Evolutionary conservation across 352 stramenopile genomes (phyloP).

Genomic region (Phytophthora litchii): DNA sequence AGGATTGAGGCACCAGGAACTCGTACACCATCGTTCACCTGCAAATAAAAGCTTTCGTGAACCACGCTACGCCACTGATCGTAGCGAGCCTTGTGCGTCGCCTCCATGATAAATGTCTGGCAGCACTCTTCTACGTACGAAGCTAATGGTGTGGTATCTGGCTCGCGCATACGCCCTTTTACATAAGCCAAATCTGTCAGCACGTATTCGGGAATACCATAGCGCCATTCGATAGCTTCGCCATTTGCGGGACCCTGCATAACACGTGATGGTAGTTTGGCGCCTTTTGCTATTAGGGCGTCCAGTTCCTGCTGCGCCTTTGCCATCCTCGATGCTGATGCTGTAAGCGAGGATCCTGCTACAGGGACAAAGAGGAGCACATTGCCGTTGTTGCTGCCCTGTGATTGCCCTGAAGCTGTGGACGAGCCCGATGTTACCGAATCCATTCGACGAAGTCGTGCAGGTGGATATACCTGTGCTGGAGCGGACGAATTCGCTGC

Average conservation of each 20-base stretch:
- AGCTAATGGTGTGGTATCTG: conserved; percentile 62
- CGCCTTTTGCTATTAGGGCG: conserved; percentile 51
- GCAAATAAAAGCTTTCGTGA: conserved; percentile 66
- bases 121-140: conserved; percentile 77
- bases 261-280: conserved; percentile 60
- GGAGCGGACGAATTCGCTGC: not conserved
- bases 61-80: conserved; percentile 66
- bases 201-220: conserved; percentile 70
- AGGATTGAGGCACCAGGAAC: conserved; percentile 47
- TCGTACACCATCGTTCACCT: conserved; percentile 69
- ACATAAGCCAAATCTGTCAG: conserved; percentile 82
- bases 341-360: conserved; percentile 67
- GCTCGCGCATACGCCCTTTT: conserved; percentile 57
- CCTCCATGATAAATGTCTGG: conserved; percentile 84
- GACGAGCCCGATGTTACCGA: conserved; percentile 38
- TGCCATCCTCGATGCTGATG: conserved; percentile 65
- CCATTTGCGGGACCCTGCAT: conserved; percentile 25
- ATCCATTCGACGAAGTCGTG: conserved; percentile 27
- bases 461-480: conserved; percentile 3
- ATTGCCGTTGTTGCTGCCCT: conserved; percentile 45
- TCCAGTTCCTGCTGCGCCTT: conserved; percentile 66
- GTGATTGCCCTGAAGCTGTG: conserved; percentile 30
- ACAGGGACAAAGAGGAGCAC: conserved; percentile 77
- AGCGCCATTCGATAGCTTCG: conserved; percentile 60
- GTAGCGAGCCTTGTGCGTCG: conserved; percentile 68